Evolutionary conservation across 805 yeast species (phyloP), one percentile per base, ranked within the genome.

Genomic region (Priceomyces melissophilus): DNA sequence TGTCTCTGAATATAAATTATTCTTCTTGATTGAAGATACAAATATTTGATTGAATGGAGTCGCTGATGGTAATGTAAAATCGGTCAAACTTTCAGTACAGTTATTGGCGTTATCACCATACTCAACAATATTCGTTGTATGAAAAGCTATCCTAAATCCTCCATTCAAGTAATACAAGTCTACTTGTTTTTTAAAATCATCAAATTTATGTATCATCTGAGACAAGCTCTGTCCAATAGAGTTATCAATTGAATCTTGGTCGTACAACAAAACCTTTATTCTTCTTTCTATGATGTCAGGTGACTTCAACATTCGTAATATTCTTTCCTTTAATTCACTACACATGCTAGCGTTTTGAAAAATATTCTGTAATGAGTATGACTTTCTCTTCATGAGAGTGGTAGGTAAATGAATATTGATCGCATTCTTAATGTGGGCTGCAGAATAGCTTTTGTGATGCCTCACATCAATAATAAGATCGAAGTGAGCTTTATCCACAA

Each of bases 361-460:
- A 15, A 71, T 58, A 25, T 62, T 63, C 5, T 46, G 43, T 26
- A 72, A 45, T 38, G 53, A 59, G 39, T 62, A 65, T 25, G 67
- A 58, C 31, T 53, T 56, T 37, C 77, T 47, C 45, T 70, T 70
- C 26, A 72, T 48, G 17, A 72, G 57, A 1, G 77, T 72, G 2
- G 75, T 61, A 9, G 77, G 77, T 10, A 71, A 53, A 45, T 75
- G 71, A 12, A 69, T 52, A 45, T 70, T 69, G 43, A 64, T 46
- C 14, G 76, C 52, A 17, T 53, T 44, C 10, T 42, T 45, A 11
- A 72, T 41, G 39, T 66, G 62, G 23, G 63, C 50, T 7, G 48
- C 42, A 14, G 61, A 51, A 49, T 57, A 72, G 17, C 53, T 39
- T 43, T 68, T 68, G 51, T 57, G 71, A 3, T 73, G 68, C 15